Base-by-base conservation (phyloP, 2,329 filamentous ascomycete species). In the Cladophialophora chaetospira region DNA sequence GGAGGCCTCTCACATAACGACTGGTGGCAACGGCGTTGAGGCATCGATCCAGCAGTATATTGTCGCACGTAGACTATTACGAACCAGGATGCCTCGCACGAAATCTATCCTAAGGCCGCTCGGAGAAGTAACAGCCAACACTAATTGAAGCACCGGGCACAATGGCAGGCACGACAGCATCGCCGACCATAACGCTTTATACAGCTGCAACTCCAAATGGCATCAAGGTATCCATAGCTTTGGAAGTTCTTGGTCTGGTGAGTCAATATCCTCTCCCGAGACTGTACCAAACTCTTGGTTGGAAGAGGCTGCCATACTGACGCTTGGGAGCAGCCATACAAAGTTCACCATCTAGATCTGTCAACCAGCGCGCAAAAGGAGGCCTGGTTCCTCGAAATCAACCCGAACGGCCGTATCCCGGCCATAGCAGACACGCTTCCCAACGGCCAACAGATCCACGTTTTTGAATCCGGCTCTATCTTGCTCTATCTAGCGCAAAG, bases 201-300 rank as follows among this genome's bases (percentile, higher is more conserved):
- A 96, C 91, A n/a, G 79, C 82, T 5, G 82, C 86, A 68, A 96
- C 91, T 48, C 90, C 91, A 36, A 96, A 96, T 74, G 91, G 91
- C 63, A 88, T 94, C 79, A 96, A 96, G 73, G 82, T 89, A 58
- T 91, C 89, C 53, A 95, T 96, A 63, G 81, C 89, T 10, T 77
- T 96, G 13, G 90, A 95, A 75, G 91, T 95, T 75, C 80, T 96
- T 3, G 87, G 86, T 64, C 75, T 65, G 50, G 68, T 61, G 10
- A 44, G 46, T 53, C 33, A 17, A 43, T n/a, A n/a, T 13, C 33
- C 13, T 15, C 33, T 23, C 38, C 38, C 19, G 4, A 10, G 17
- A 5, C 8, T 23, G 4, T 11, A 2, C n/a, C 15, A 9, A 10
- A 42, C 21, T 5, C 15, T 19, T 23, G 10, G 5, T 5, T 10